These are phyloP conservation scores for Aspergillus hortae DNA, from an alignment of 2,329 filamentous ascomycete species.

Conservation along the genomic window DNA sequence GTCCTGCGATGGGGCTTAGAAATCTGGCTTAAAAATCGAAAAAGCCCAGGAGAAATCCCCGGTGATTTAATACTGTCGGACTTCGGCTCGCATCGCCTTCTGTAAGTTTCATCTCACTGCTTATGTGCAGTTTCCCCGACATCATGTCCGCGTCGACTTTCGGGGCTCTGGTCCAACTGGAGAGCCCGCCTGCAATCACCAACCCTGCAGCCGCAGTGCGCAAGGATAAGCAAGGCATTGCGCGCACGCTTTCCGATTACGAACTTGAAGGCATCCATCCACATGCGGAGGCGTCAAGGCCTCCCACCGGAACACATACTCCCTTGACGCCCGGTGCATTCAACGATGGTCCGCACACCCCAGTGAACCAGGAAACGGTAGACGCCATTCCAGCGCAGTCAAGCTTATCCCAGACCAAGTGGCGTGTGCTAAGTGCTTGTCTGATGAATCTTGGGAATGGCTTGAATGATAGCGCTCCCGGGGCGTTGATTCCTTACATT, in stretches of 20 bases:
- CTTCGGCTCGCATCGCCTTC: conserved; percentile 2
- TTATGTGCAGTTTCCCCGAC: background rate
- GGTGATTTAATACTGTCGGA: background rate
- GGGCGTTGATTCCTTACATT: conserved; percentile 77
- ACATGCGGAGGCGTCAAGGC: background rate
- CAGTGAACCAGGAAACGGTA: conserved; percentile 22
- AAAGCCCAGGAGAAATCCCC: background rate
- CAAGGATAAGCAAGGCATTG: conserved; percentile 19
- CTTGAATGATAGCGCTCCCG: conserved; percentile 70
- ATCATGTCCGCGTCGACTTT: conserved; percentile 36
- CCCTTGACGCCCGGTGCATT: conserved; percentile 10
- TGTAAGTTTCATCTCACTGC: background rate
- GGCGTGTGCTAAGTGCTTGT: conserved; percentile 62
- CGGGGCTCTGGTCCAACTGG: conserved; percentile 42
- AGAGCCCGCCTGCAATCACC: conserved; percentile 31
- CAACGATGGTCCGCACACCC: conserved; percentile 19
- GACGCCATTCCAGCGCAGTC: conserved; percentile 15
- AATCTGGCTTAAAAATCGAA: background rate
- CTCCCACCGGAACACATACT: conserved; percentile 5
- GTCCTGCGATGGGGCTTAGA: background rate
- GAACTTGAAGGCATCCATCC: conserved; percentile 20
- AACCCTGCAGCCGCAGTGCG: conserved; percentile 37
- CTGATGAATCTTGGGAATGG: conserved; percentile 66
- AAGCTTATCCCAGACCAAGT: conserved; percentile 57
- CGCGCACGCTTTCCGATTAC: conserved; percentile 18